A percentile compares a stretch with the other conserved stretches of the same genome.
Evolutionary conservation across 2,329 filamentous ascomycete species (phyloP).

Genomic region (Grosmannia penicillata): DNA sequence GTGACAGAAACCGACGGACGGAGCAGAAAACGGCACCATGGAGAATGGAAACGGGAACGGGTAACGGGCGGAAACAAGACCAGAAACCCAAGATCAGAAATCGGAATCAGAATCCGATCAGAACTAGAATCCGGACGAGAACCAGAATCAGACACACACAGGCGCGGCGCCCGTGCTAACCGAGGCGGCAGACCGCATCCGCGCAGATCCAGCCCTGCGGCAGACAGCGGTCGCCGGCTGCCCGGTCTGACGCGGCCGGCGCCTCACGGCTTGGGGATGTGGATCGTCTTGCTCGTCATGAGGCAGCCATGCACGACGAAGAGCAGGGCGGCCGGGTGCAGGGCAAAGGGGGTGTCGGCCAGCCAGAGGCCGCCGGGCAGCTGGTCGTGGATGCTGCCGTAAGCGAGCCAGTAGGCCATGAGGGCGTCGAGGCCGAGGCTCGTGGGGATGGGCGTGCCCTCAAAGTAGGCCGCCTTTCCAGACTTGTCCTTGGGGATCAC

Average conservation of each 20-base stretch:
- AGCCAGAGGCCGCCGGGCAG: slow-evolving; percentile 64
- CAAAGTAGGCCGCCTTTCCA: slow-evolving; percentile 91
- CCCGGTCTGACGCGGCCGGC: not conserved
- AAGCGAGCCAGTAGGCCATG: slow-evolving; percentile 80
- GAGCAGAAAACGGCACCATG: no score
- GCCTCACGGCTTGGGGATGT: slow-evolving; percentile 70
- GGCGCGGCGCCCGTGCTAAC: no score
- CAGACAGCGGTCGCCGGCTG: no score
- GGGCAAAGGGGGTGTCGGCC: slow-evolving; percentile 54
- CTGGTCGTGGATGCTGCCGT: slow-evolving; percentile 63
- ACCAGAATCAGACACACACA: no score
- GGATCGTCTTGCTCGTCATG: slow-evolving; percentile 91
- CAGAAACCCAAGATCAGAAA: no score
- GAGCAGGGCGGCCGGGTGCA: slow-evolving; percentile 68
- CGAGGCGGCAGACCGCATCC: no score
- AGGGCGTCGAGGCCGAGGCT: slow-evolving; percentile 65
- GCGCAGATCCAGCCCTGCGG: no score
- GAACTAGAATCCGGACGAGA: no score
- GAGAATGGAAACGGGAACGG: no score
- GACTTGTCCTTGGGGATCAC: slow-evolving; percentile 80
- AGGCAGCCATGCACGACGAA: slow-evolving; percentile 83
- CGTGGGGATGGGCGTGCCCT: slow-evolving; percentile 92
- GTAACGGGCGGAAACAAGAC: no score
- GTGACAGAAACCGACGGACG: no score
- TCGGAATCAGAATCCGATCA: no score